Percentiles rank a stretch among this genome's conserved stretches.
Conservation (phyloP, 768 basidiomycete species). For the Leucocoprinus leucothites region DNA sequence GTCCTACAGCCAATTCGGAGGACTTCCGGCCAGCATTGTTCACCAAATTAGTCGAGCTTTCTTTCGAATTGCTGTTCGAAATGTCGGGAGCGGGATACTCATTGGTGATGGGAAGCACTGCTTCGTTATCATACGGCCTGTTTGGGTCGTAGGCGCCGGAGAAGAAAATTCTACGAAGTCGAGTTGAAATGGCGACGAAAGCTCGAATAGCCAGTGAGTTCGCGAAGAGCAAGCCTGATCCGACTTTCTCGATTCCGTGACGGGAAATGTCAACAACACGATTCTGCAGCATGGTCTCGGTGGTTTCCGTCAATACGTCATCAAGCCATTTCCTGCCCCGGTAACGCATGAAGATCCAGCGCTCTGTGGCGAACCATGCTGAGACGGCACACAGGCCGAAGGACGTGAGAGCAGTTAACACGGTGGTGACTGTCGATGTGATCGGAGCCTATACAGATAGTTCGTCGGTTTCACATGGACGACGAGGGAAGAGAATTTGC, state of each 20-base stretch:
- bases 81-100: background rate
- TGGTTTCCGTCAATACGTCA: slow-evolving; percentile 51
- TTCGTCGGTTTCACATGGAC: background rate
- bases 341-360: slow-evolving; percentile 60
- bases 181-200: background rate
- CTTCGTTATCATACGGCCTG: background rate
- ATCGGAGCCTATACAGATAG: slow-evolving; percentile 40
- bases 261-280: slow-evolving; percentile 6
- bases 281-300: slow-evolving; percentile 19
- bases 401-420: slow-evolving; percentile 71
- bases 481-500: background rate
- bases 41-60: slow-evolving; percentile 1
- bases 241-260: slow-evolving; percentile 5
- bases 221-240: background rate
- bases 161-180: background rate
- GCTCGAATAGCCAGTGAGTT: background rate
- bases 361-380: slow-evolving; percentile 70
- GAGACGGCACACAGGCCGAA: slow-evolving; percentile 72
- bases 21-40: slow-evolving; percentile 17
- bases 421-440: slow-evolving; percentile 70
- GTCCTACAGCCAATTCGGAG: slow-evolving; percentile 14
- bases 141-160: background rate
- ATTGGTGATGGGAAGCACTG: slow-evolving; percentile 1
- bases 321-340: slow-evolving; percentile 68
- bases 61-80: slow-evolving; percentile 13